Percentiles rank a stretch among this genome's conserved stretches.
These are phyloP conservation scores for Bruguiera gymnorhiza DNA, from an alignment of 345 rosid genomes.

Conservation along the genomic window DNA sequence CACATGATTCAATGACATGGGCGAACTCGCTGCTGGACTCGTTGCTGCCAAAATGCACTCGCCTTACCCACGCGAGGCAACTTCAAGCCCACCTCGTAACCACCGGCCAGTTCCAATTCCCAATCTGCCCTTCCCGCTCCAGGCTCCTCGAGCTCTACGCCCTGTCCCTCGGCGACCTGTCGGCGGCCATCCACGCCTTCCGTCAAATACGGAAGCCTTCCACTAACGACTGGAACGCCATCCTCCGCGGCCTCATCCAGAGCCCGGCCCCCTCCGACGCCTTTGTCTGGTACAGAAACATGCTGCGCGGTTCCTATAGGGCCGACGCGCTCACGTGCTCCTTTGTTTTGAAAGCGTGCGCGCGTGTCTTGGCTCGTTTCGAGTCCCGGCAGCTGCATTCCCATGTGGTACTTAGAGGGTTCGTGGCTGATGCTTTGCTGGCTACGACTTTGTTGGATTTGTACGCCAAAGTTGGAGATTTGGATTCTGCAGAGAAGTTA, in stretches of 20 bases:
- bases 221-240: constrained; percentile 82
- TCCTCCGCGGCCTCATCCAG: constrained; percentile 68
- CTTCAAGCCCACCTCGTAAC: constrained; percentile 64
- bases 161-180: constrained; percentile 53
- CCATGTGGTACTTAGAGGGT: constrained; percentile 48
- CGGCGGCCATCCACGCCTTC: constrained; percentile 52
- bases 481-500: constrained; percentile 46
- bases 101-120: constrained; percentile 48
- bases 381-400: constrained; percentile 61
- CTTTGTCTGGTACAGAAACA: constrained; percentile 52
- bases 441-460: constrained; percentile 73
- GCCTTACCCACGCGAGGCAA: constrained; percentile 52
- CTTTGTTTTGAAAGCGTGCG: constrained; percentile 75
- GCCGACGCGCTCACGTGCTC: constrained; percentile 84
- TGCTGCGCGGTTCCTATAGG: constrained; percentile 38
- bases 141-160: constrained; percentile 73
- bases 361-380: constrained; percentile 47
- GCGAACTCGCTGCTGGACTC: constrained; percentile 37
- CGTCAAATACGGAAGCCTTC: constrained; percentile 45
- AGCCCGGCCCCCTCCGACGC: constrained; percentile 52
- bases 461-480: constrained; percentile 61
- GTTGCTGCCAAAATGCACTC: constrained; percentile 40
- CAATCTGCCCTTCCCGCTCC: constrained; percentile 48
- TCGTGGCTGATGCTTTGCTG: constrained; percentile 59
- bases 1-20: constrained; percentile 5